Base-by-base conservation (phyloP, 2,329 filamentous ascomycete species). In the Capronia americana region DNA sequence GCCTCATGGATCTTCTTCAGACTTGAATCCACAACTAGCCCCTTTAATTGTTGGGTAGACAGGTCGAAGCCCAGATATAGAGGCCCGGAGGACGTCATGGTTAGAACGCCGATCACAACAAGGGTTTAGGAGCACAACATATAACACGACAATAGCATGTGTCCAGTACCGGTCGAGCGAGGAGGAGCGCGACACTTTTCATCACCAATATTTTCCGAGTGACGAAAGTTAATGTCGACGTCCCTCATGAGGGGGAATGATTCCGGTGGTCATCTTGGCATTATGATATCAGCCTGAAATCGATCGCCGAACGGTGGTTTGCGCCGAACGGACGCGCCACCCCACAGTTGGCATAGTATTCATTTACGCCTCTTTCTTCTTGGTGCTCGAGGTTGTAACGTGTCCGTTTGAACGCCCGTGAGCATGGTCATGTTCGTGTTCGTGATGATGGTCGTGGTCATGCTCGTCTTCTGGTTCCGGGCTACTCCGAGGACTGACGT, bases 41-140 rank as follows among this genome's bases (percentile, higher is more conserved):
- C 93, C 86, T 99, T 98, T 65, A 98, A 86, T 78, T 98, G 94
- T 79, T 98, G 95, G 65, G 95, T 98, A 51, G 93, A 97, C 67
- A 98, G 89, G 81, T 99, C 95, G 78, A 98, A 93, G 67, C 95
- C 95, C 75, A 97, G 84, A 77, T 96, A 97, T 68, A 96, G 82
- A 20, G 91, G 89, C 34, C 81, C 84, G 68, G 78, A 72, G 32
- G 76, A 72, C 55, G 78, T 73, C 78, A 82, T 81, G 53, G 64
- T 75, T 65, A 14, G 26, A 14, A 14, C n/a, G 2, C 28, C 44
- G 32, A 28, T 26, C 8, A 11, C 46, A 30, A 53, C n/a, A 61
- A 46, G 48, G 30, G 8, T 38, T 26, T 28, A 28, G 20, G 51
- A 24, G 28, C 20, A 34, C 20, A 26, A 7, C 32, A n/a, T 30